A percentile compares a stretch with the other conserved stretches of the same genome.
phyloP scores from a whole-genome alignment of 169 alveolate genomes.

The Plasmodium chabaudi region DNA sequence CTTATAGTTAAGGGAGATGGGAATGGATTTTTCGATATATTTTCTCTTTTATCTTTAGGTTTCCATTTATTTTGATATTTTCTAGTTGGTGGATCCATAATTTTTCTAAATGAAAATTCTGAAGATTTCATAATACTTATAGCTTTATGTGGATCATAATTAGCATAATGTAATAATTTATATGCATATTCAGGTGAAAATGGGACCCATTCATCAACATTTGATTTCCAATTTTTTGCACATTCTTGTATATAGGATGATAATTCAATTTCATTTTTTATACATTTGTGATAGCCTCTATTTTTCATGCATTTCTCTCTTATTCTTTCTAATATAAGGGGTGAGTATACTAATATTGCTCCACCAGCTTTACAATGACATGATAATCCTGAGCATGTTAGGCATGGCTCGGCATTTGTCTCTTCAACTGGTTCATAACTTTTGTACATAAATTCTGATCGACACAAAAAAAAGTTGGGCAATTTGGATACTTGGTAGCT shows the following conservation, averaged over 20 bases:
- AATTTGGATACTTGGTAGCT: conserved; percentile 89
- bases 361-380: conserved; percentile 67
- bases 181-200: conserved; percentile 92
- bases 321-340: conserved; percentile 66
- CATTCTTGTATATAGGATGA: conserved; percentile 88
- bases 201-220: conserved; percentile 90
- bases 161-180: conserved; percentile 89
- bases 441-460: conserved; percentile 72
- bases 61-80: conserved; percentile 91
- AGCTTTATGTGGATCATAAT: conserved; percentile 91
- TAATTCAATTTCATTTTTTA: conserved; percentile 78
- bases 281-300: conserved; percentile 71
- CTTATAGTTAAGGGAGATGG: conserved; percentile 87
- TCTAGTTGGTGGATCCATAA: conserved; percentile 90
- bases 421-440: conserved; percentile 57
- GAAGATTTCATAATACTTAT: conserved; percentile 83
- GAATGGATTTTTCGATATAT: conserved; percentile 84
- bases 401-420: conserved; percentile 34
- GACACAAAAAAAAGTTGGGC: conserved; percentile 86
- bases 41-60: conserved; percentile 90
- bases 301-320: conserved; percentile 56
- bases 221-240: conserved; percentile 90
- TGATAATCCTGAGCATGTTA: conserved; percentile 59
- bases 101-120: conserved; percentile 71
- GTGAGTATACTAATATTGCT: conserved; percentile 71